A percentile compares a stretch with the other conserved stretches of the same genome.
Conservation (phyloP, 257 asterid species). For the Solanum pinnatisectum region DNA sequence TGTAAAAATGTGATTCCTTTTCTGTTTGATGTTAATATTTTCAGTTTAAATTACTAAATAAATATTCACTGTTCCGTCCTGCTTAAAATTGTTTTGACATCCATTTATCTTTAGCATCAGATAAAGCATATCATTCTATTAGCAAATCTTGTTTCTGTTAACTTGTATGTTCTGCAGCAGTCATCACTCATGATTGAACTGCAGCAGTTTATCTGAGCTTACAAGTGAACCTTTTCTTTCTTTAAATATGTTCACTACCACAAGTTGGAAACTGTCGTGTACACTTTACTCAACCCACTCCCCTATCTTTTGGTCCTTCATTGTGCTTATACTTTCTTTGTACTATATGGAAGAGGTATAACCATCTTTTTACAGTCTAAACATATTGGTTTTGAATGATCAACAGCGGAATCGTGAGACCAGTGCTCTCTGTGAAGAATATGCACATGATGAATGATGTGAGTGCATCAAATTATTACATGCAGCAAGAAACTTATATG, state of each 20-base stretch:
- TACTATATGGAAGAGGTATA: background rate
- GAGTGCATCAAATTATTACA: constrained; percentile 18
- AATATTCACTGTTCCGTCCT: background rate
- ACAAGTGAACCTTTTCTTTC: background rate
- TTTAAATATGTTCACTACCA: background rate
- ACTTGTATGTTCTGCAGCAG: background rate
- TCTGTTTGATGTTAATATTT: background rate
- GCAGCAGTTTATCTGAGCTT: background rate
- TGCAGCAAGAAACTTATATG: background rate
- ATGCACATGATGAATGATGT: constrained; percentile 55
- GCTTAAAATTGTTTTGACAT: background rate
- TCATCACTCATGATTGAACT: background rate
- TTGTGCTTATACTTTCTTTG: background rate
- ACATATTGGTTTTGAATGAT: constrained; percentile 5
- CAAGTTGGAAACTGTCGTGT: background rate
- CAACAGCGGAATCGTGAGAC: constrained; percentile 82
- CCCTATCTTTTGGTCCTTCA: background rate
- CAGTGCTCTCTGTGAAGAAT: constrained; percentile 65
- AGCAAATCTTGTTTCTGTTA: background rate
- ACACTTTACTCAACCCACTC: background rate
- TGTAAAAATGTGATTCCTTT: background rate
- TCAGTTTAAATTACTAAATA: background rate
- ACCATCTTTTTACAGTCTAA: background rate
- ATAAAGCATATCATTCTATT: background rate
- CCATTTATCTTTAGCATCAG: background rate